Evolutionary conservation across 2,329 filamentous ascomycete species (phyloP), one percentile per base, ranked within the genome.

Genomic region (Zopfia rhizophila): DNA sequence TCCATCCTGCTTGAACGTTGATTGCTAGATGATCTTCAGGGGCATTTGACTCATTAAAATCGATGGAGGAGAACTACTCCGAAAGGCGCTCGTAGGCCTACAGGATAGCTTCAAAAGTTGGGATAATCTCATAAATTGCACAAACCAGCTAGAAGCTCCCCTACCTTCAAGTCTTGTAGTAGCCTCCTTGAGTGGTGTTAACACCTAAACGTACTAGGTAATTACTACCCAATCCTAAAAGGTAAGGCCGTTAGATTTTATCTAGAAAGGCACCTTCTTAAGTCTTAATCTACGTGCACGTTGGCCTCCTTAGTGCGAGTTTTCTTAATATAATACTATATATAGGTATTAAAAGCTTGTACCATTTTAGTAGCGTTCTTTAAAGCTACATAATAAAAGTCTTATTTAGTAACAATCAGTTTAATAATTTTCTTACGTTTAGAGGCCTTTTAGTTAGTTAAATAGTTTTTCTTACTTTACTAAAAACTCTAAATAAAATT

Each of bases 401-500:
- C n/a, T n/a, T 8, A 27, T 27, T n/a, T 27, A 27, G 24, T n/a
- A n/a, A n/a, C n/a, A n/a, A n/a, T n/a, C n/a, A n/a, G n/a, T n/a
- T n/a, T n/a, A n/a, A n/a, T n/a, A n/a, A 27, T 27, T 8, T 27
- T n/a, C 24, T 27, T 27, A n/a, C 8, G 24, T 27, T 27, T 27
- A 27, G 24, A 27, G n/a, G n/a, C n/a, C 24, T 27, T 27, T n/a
- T 27, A n/a, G 24, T n/a, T n/a, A 8, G 8, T n/a, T 27, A 27
- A n/a, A 27, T 8, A n/a, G 24, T 27, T n/a, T n/a, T 27, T n/a
- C n/a, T 27, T n/a, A n/a, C n/a, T n/a, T 27, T 27, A 27, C 24
- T 27, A n/a, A 27, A 27, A 27, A 27, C 24, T 27, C 24, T 27
- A 27, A 27, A 27, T 27, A 27, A 27, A 27, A 27, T 27, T n/a